These are phyloP conservation scores for Candida railenensis DNA, from an alignment of 805 yeast genomes.

Conservation along the genomic window DNA sequence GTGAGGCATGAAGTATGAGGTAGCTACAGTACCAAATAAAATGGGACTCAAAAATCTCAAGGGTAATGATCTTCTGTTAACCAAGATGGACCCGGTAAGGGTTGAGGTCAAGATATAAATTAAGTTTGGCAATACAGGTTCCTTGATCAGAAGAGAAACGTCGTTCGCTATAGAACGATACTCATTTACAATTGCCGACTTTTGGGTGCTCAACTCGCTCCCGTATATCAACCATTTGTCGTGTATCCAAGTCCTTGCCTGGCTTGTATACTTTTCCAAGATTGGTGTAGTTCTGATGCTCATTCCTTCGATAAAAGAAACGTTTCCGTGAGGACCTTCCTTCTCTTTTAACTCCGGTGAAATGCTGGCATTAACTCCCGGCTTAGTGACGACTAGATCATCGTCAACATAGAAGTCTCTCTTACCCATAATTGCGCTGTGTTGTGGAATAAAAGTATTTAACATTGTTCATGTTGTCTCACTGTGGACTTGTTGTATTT, in stretches of 20 bases:
- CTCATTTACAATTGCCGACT: conserved; percentile 48
- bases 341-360: conserved; percentile 32
- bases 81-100: conserved; percentile 56
- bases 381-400: conserved; percentile 45
- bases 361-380: conserved; percentile 45
- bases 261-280: conserved; percentile 43
- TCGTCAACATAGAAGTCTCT: conserved; percentile 56
- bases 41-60: conserved; percentile 53
- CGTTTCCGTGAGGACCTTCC: conserved; percentile 40
- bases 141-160: conserved; percentile 39
- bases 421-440: conserved; percentile 14
- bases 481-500: too few species aligned
- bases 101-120: conserved; percentile 56
- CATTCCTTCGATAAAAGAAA: conserved; percentile 51
- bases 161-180: conserved; percentile 24
- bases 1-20: conserved; percentile 52
- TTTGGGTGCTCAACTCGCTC: conserved; percentile 48
- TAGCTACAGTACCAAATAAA: conserved; percentile 44
- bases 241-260: conserved; percentile 37
- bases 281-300: conserved; percentile 49
- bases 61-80: conserved; percentile 46
- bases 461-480: too few species aligned
- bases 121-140: conserved; percentile 55
- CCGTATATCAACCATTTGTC: conserved; percentile 33
- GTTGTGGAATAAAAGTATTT: too few species aligned